Percentiles rank a stretch among this genome's conserved stretches.
Evolutionary conservation across 1,139 yeast species (phyloP).

Genomic region (Debaryomycetaceae sp.): DNA sequence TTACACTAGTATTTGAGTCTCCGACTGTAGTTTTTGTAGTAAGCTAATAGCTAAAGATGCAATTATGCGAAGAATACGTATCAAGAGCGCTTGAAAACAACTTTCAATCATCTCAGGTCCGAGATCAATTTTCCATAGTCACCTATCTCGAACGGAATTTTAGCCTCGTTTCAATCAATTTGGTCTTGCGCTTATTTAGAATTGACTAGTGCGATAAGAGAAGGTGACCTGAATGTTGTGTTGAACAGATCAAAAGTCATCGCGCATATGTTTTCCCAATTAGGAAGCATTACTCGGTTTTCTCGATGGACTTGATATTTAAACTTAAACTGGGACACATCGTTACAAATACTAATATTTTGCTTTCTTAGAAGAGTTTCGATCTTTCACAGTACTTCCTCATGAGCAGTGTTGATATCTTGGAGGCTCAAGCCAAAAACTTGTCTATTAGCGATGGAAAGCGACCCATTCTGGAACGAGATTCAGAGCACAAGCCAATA

Average conservation of each 20-base stretch:
- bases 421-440: neutral
- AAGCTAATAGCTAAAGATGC: too few species aligned
- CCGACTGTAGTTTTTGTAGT: too few species aligned
- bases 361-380: neutral
- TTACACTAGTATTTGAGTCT: too few species aligned
- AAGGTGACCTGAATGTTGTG: neutral
- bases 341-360: neutral
- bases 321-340: neutral
- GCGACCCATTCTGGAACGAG: constrained; percentile 16
- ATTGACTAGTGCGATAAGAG: neutral
- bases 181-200: too few species aligned
- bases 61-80: too few species aligned
- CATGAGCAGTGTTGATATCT: neutral
- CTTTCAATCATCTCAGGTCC: too few species aligned
- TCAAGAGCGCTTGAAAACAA: too few species aligned
- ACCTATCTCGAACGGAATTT: too few species aligned
- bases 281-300: neutral
- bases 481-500: constrained; percentile 55
- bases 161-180: too few species aligned
- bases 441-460: constrained; percentile 1
- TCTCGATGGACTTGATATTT: neutral
- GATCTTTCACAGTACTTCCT: neutral
- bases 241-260: neutral
- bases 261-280: neutral
- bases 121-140: too few species aligned